These are phyloP conservation scores for Fusarium proliferatum DNA, from an alignment of 2,329 filamentous ascomycete species.

Conservation along the genomic window DNA sequence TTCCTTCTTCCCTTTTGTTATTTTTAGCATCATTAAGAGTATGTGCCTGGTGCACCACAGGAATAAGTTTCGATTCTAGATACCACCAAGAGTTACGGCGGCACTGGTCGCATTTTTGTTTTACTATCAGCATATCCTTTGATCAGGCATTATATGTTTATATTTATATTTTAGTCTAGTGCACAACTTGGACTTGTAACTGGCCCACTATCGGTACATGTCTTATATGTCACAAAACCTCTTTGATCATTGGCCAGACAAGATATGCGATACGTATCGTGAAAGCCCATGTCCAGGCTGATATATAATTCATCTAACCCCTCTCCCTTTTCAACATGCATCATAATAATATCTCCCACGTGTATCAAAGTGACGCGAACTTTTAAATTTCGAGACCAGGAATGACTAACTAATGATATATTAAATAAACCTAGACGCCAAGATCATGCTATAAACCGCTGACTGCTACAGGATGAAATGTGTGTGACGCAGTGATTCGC, in stretches of 20 bases:
- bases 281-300: neutral
- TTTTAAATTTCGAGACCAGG: neutral
- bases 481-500: neutral
- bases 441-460: constrained; percentile 36
- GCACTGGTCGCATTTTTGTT: constrained; percentile 16
- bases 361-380: constrained; percentile 1
- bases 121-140: constrained; percentile 23
- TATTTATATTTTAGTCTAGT: neutral
- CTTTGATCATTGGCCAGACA: neutral
- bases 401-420: constrained; percentile 6
- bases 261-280: neutral
- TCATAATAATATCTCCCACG: neutral
- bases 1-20: constrained; percentile 19
- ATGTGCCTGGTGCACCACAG: constrained; percentile 34
- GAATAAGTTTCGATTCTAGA: constrained; percentile 36
- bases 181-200: neutral
- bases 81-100: constrained; percentile 35
- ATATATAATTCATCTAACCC: neutral
- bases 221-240: neutral
- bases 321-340: neutral
- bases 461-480: constrained; percentile 1
- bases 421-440: constrained; percentile 36
- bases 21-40: constrained; percentile 22
- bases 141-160: neutral
- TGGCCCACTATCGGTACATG: neutral